Evolutionary conservation across 2,329 filamentous ascomycete genomes (phyloP), one percentile per base, ranked within the genome.

Genomic region (Lojkania enalia): DNA sequence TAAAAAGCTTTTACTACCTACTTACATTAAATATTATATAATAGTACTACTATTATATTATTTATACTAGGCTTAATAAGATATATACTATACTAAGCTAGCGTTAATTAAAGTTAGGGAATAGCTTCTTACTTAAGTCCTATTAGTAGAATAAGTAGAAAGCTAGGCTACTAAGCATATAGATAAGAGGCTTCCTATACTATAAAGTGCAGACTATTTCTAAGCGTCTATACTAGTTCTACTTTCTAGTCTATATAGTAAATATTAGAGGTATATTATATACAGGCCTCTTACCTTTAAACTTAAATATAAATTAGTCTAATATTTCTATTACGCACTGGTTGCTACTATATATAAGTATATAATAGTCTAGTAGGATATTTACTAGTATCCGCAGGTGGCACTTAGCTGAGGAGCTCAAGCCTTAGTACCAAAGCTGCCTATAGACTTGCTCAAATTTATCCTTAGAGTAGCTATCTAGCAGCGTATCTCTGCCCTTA

Each of bases 401-500:
- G 35, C 36, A 39, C 20, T 39, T 30, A 13, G 19, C n/a, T 21
- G 27, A 32, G 14, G 30, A 9, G 15, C 9, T 16, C n/a, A n/a
- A n/a, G 23, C 44, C 32, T n/a, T 46, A 33, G 4, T 18, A 9
- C 44, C 38, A 46, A 12, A 46, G 44, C 38, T 41, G 23, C 11
- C 39, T 30, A 33, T 33, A 46, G 37, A 42, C 14, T 2, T 20
- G 32, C 39, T 46, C 32, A 16, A 46, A 42, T 33, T 46, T 19
- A 12, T 42, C 44, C 44, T 46, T 18, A 18, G 38, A 15, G 19
- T 46, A 46, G 31, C 44, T 33, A 18, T 42, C 38, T 36, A 46
- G 44, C 14, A 46, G 44, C 16, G 32, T 46, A 19, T 46, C 44
- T 21, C 37, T 46, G 6, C 20, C 37, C 38, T 46, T 46, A 20